phyloP scores from a whole-genome alignment of 2,329 filamentous ascomycete species.

The Lasiodiplodia sp. region DNA sequence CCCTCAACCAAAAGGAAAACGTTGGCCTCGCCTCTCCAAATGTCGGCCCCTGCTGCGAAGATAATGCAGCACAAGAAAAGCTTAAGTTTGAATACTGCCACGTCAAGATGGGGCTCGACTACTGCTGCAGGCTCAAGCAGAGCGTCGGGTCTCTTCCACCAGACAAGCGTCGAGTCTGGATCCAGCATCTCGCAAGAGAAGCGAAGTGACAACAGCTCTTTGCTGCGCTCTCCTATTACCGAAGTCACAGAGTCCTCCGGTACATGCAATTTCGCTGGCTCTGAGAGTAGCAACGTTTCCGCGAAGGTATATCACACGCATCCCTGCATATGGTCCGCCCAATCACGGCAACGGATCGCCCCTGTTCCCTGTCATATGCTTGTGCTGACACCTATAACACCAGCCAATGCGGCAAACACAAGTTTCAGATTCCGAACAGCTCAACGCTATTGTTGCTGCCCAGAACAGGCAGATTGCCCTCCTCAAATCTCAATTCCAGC shows the following conservation, averaged over 20 bases:
- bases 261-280: constrained; percentile 13
- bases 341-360: not conserved
- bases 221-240: constrained; percentile 20
- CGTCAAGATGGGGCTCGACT: constrained; percentile 12
- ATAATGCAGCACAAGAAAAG: constrained; percentile 13
- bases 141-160: not conserved
- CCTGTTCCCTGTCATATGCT: constrained; percentile 1
- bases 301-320: constrained; percentile 24
- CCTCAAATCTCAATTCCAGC: constrained; percentile 45
- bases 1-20: not conserved
- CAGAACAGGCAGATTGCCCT: constrained; percentile 44
- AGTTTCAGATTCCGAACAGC: constrained; percentile 35
- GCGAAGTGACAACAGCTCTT: constrained; percentile 17
- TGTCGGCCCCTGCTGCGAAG: not conserved
- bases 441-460: constrained; percentile 40
- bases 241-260: constrained; percentile 21
- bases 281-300: constrained; percentile 19
- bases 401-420: constrained; percentile 14
- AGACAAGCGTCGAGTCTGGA: constrained; percentile 17
- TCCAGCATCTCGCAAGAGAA: constrained; percentile 7
- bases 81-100: constrained; percentile 22
- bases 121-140: not conserved
- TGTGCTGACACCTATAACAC: constrained; percentile 9
- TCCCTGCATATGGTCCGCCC: not conserved
- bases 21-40: not conserved